Evolutionary conservation across 177 flowering plant genomes (phyloP), one percentile per base, ranked within the genome.

Genomic region (Telopea speciosissima): DNA sequence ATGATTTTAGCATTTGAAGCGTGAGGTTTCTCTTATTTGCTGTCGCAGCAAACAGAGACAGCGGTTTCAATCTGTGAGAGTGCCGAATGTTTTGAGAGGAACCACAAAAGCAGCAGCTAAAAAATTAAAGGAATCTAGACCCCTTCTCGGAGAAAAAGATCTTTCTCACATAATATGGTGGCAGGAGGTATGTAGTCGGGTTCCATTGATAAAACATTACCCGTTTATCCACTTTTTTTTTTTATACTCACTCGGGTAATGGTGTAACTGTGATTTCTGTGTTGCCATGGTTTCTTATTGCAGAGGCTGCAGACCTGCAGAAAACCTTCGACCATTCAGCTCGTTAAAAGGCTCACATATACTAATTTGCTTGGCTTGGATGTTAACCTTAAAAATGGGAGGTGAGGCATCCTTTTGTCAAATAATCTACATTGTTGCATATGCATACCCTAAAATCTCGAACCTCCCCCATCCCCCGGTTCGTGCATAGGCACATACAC

Each of bases 321-420:
- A 72, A 95, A 95, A 74, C 88, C 93, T 70, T 90, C 98, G 31
- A 79, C 98, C 54, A 36, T 85, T 44, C 86, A 87, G 66, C 84
- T 93, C 69, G 78, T 91, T 67, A 83, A 83, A 69, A 85, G 98
- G 82, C 90, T 95, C 23, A 70, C 63, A 4, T 90, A 78, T 79
- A 74, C 91, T 52, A 95, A 95, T 82, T 79, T 95, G 81, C 82
- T 93, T 8, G 99, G 99, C 28, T 69, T 93, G 78, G 92, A 95
- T 82, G 81, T 74, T 65, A 85, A 69, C 79, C 73, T 95, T 78
- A 90, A 76, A 80, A 91, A 85, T 86, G 99, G 98, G 70, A 92
- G 86, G 98, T 88, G 70, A 81, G 82, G 28, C 11, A 59, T 59
- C 67, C 63, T 59, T n/a, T 56, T 21, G n/a, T n/a, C 61, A 45